A percentile compares a stretch with the other conserved stretches of the same genome.
phyloP scores from a whole-genome alignment of 192 early-diverging fungal species.

The Linnemannia exigua region DNA sequence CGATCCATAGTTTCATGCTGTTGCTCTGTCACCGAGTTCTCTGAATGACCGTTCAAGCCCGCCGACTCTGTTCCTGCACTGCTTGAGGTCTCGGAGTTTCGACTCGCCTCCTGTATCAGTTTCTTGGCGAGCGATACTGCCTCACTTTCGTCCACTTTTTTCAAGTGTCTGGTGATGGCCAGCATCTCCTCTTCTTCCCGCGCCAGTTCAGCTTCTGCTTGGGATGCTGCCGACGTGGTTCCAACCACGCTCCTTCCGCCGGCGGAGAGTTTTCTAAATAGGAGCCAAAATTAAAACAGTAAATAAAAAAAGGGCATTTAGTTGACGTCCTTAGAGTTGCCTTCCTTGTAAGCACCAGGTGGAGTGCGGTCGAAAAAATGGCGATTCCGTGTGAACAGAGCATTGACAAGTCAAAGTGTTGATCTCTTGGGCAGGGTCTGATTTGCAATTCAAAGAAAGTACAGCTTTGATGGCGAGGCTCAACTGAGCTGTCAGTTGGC shows the following conservation, averaged over 20 bases:
- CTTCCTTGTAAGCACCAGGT: neutral
- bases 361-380: neutral
- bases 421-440: neutral
- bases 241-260: neutral
- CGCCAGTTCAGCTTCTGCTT: slow-evolving; percentile 26
- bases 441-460: neutral
- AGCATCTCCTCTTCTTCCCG: slow-evolving; percentile 47
- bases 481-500: neutral
- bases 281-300: slow-evolving; percentile 2
- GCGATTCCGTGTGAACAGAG: neutral
- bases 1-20: neutral
- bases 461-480: neutral
- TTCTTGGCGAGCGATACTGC: slow-evolving; percentile 22
- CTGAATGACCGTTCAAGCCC: neutral
- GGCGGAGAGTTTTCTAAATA: slow-evolving; percentile 24
- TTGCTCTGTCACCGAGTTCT: neutral
- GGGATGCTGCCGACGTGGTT: neutral
- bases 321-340: neutral
- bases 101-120: slow-evolving; percentile 12
- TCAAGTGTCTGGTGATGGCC: slow-evolving; percentile 16
- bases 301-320: neutral
- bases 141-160: slow-evolving; percentile 11
- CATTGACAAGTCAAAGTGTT: neutral
- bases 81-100: neutral
- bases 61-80: neutral